Base-by-base conservation (phyloP, 345 rosid genomes). In the Citrus unshiu region DNA sequence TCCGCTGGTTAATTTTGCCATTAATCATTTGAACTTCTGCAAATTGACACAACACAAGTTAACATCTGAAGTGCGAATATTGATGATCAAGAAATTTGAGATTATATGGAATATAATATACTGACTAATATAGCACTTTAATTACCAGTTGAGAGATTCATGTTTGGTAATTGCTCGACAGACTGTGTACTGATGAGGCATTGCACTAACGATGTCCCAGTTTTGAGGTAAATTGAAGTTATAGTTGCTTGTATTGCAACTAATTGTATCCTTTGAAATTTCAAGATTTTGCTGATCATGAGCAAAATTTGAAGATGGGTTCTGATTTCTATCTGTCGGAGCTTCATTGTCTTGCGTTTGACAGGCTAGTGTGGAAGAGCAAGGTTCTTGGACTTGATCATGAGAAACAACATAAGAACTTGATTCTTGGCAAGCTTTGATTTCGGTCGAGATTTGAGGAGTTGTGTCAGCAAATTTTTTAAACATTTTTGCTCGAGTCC, bases 171-270 rank as follows among this genome's bases (percentile, higher is more conserved):
- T 21, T 66, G 85, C 81, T 69, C 75, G 73, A 60, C 88, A 80
- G 78, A 81, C 72, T 39, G 89, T 86, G 29, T 70, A 35, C 70
- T 21, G 57, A 51, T 46, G 89, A n/a, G 73, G 78, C 72, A 84
- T 80, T 79, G 89, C 84, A 84, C 81, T 76, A 67, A 74, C 76
- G 71, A 78, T 81, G 68, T 89, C 90, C 88, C 87, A 83, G 70
- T 84, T 85, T 35, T 84, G 89, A 71, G 85, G 84, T 70, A 86
- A 74, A 85, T 76, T 88, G 78, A 81, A 75, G 76, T 60, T 74
- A 29, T 75, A 77, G 77, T 77, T 82, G 85, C 24, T 39, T 69
- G 1, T 32, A 63, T 80, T 76, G 77, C 78, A 79, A 76, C 67
- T 46, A 46, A 46, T 81, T 46, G 72, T 75, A 84, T 84, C 89